phyloP scores from a whole-genome alignment of 495 filamentous ascomycete species.

The Oidiodendron maius region DNA sequence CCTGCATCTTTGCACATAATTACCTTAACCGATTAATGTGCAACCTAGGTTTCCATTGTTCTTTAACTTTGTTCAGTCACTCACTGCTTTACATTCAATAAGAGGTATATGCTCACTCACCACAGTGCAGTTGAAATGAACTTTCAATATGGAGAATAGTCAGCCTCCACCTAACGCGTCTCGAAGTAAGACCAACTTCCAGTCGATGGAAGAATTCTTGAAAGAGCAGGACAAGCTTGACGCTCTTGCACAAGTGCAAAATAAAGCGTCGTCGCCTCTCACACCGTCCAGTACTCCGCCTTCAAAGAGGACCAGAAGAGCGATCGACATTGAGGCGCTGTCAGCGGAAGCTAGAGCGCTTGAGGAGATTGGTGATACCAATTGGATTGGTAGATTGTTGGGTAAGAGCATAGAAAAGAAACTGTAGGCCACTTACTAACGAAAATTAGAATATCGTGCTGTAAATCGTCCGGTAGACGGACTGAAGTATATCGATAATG shows the following conservation, averaged over 20 bases:
- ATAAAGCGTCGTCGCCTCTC: neutral
- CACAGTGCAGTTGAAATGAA: too few relatives aligned
- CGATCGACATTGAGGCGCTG: slow-evolving; percentile 13
- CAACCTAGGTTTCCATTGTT: too few relatives aligned
- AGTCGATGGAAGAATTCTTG: slow-evolving; percentile 9
- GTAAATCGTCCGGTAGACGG: slow-evolving; percentile 10
- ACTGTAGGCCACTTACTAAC: too few relatives aligned
- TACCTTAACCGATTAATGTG: too few relatives aligned
- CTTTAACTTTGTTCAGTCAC: too few relatives aligned
- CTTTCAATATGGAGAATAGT: neutral
- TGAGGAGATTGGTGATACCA: slow-evolving; percentile 14
- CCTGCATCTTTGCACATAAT: too few relatives aligned
- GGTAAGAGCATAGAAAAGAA: slow-evolving; percentile 13
- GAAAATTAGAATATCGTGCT: slow-evolving; percentile 19
- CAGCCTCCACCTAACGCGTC: neutral
- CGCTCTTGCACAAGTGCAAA: neutral
- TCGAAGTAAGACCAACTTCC: neutral
- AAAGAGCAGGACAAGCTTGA: slow-evolving; percentile 6
- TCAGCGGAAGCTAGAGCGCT: slow-evolving; percentile 4
- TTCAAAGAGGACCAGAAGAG: neutral
- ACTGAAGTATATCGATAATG: slow-evolving; percentile 2
- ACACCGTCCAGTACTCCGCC: neutral
- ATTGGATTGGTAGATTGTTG: slow-evolving; percentile 17
- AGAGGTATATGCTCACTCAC: too few relatives aligned
- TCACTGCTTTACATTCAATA: too few relatives aligned